Evolutionary conservation across 169 alveolate species (phyloP), one percentile per base, ranked within the genome.

Genomic region (Neospora caninum): DNA sequence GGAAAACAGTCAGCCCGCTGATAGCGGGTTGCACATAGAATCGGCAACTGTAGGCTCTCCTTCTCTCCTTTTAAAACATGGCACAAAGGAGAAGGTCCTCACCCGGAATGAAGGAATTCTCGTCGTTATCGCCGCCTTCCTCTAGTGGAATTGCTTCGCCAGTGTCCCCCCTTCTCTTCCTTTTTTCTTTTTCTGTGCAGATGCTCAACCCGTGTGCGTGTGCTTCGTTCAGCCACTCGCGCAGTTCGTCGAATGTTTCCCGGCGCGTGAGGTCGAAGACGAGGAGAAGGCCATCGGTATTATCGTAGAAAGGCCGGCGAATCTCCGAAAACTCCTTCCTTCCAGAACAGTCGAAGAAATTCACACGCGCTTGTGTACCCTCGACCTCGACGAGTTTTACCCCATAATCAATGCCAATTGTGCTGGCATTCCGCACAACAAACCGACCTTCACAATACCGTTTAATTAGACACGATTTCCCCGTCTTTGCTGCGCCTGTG

Each of bases 391-490:
- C 95, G 82, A 96, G 96, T 92, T 97, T 97, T 20, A 97, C 98
- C 16, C 99, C 99, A 82, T 97, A 97, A 88, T 97, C 99, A 0
- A 97, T 96, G n/a, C 98, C 99, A 36, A 97, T 97, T 0, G 98
- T 97, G 64, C 97, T 80, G 45, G 97, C 97, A 92, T 98, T 97
- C 78, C 98, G 92, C 43, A 95, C 92, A 0, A 98, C 98, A 88
- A 98, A 98, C 82, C 98, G 95, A 31, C 98, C 99, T 93, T 98
- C 99, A 94, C 99, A 98, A 94, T 96, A 98, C 88, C 98, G 92
- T 95, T 98, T 98, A 34, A 98, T 97, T 39, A 98, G 58, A 83
- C 99, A 98, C 2, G 97, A 94, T 96, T 98, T 98, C 29, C 99
- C 99, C 1, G 95, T 97, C 93, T 97, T 97, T 31, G 95, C 96